A percentile compares a stretch with the other conserved stretches of the same genome.
These are phyloP conservation scores for Tetrapisispora nanseiensis DNA, from an alignment of 805 yeast species.

Conservation along the genomic window DNA sequence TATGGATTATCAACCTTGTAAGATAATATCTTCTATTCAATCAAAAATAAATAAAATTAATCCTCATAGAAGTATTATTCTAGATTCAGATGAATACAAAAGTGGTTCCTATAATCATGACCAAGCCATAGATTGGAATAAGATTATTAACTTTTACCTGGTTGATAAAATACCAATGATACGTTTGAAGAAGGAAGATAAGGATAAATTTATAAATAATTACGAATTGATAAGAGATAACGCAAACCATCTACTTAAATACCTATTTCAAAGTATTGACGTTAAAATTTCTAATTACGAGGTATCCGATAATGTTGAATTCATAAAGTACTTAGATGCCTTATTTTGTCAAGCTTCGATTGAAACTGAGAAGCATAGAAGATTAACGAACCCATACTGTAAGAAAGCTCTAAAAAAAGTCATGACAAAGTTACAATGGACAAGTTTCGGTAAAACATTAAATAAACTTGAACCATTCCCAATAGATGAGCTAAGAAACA, in stretches of 20 bases:
- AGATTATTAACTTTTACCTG: slow-evolving; percentile 33
- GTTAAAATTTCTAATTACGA: not conserved
- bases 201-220: slow-evolving; percentile 10
- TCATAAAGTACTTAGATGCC: slow-evolving; percentile 12
- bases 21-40: slow-evolving; percentile 42
- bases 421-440: slow-evolving; percentile 11
- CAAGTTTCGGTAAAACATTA: slow-evolving; percentile 6
- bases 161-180: slow-evolving; percentile 35
- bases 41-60: slow-evolving; percentile 33
- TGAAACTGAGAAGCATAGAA: slow-evolving; percentile 3
- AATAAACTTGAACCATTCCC: slow-evolving; percentile 10
- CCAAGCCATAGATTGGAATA: slow-evolving; percentile 22
- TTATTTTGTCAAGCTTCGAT: slow-evolving; percentile 18
- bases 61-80: slow-evolving; percentile 33
- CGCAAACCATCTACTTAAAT: slow-evolving; percentile 2
- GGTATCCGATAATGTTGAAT: slow-evolving; percentile 12
- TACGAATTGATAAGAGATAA: slow-evolving; percentile 10
- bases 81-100: slow-evolving; percentile 35
- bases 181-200: slow-evolving; percentile 5
- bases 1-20: slow-evolving; percentile 59
- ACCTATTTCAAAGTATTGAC: slow-evolving; percentile 7
- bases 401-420: slow-evolving; percentile 13
- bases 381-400: slow-evolving; percentile 12
- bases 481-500: slow-evolving; percentile 13
- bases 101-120: not conserved